Conservation (phyloP, 768 basidiomycete genomes). For the Boletus fagicola region DNA sequence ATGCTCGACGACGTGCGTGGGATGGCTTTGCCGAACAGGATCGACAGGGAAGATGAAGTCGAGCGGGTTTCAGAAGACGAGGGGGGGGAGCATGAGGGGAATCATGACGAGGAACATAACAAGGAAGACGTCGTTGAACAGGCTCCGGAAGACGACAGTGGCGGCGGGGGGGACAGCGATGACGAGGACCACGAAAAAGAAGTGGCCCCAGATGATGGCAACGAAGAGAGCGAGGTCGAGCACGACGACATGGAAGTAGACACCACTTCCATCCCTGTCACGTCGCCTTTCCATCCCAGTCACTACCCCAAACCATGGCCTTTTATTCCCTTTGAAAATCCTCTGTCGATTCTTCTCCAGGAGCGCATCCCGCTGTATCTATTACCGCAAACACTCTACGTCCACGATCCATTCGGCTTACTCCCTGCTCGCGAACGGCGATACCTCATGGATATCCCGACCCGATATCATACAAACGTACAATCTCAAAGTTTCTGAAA, state of each 20-base stretch:
- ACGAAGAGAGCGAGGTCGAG: too few relatives aligned
- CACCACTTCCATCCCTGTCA: not conserved
- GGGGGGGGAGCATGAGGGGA: not conserved
- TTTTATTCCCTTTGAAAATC: slow-evolving; percentile 34
- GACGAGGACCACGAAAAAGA: not conserved
- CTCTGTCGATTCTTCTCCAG: slow-evolving; percentile 29
- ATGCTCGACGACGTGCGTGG: not conserved
- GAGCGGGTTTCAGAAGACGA: not conserved
- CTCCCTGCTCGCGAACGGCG: slow-evolving; percentile 19
- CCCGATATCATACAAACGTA: slow-evolving; percentile 35
- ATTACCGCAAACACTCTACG: slow-evolving; percentile 40
- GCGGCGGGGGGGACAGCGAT: too few relatives aligned
- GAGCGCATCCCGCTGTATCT: slow-evolving; percentile 34
- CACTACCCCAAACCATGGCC: slow-evolving; percentile 45
- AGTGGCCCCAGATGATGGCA: not conserved
- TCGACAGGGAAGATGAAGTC: not conserved
- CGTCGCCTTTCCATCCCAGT: slow-evolving; percentile 32
- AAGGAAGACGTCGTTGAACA: too few relatives aligned
- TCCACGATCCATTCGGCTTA: slow-evolving; percentile 44
- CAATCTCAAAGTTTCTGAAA: slow-evolving; percentile 18
- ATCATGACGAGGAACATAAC: too few relatives aligned
- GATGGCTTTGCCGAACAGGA: too few relatives aligned
- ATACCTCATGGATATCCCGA: slow-evolving; percentile 29
- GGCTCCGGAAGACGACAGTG: too few relatives aligned
- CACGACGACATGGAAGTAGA: too few relatives aligned